Evolutionary conservation across 345 rosid genomes (phyloP), one percentile per base, ranked within the genome.

Genomic region (Eucalyptus marginata): DNA sequence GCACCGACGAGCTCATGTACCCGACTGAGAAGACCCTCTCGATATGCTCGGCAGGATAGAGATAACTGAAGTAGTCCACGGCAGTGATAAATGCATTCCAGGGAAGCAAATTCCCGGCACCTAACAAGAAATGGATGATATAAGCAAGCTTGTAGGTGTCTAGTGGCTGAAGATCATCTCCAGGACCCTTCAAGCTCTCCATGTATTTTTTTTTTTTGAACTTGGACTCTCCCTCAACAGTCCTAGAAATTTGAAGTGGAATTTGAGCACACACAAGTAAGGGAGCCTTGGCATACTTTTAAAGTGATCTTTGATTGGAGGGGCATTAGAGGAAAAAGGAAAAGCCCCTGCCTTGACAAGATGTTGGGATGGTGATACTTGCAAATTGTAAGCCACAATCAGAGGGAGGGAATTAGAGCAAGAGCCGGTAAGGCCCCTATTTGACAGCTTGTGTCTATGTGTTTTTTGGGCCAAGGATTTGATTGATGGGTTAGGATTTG

Each of bases 61-160:
- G 93, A 90, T 91, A 89, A 43, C 96, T 91, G 31, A 97, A 97
- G 91, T 96, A 96, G 93, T 97, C 99, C 40, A 95, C 94, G 29
- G 98, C 99, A 4, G 97, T 97, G 92, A 97, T 97, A 76, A 95
- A 96, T 88, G 97, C 94, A 90, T 97, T 97, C 99, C 99, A 97
- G 5, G 99, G 99, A 89, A 96, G 97, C 91, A 97, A 93, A 93
- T 96, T 96, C 56, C 98, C 99, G 29, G 97, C 98, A 80, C 99
- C 99, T 52, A 97, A 95, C 90, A 97, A 90, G 94, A 96, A 96
- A 92, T 97, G 98, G 90, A 96, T 94, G 88, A 94, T 89, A 88
- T 96, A 97, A 54, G 98, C 98, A 49, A 94, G 89, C 92, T 90
- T 95, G 93, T 88, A 96, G 85, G 94, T 88, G 91, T 96, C 99